Percentiles rank a stretch among this genome's conserved stretches.
phyloP scores from a whole-genome alignment of 176 grass and related monocot species.

The Aegilops umbellulata region DNA sequence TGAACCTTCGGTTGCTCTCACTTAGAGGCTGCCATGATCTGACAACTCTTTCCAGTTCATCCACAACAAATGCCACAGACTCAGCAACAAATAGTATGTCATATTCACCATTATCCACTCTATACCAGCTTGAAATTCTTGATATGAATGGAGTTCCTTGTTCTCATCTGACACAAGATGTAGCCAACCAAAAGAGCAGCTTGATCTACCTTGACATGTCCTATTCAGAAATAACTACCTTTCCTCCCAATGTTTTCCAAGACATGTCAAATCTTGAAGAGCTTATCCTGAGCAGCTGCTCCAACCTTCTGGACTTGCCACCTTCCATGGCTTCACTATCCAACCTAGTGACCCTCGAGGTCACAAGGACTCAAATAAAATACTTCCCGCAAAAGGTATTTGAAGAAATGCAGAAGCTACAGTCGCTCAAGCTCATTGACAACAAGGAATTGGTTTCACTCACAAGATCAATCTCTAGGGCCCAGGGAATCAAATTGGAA shows the following conservation, averaged over 20 bases:
- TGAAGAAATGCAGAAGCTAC: not conserved
- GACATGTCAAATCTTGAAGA: too few relatives aligned
- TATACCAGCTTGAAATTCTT: not conserved
- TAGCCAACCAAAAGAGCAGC: too few relatives aligned
- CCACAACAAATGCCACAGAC: not conserved
- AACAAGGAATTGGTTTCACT: not conserved
- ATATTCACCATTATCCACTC: not conserved
- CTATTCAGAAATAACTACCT: too few relatives aligned
- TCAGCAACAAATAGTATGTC: not conserved
- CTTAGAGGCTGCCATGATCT: too few relatives aligned
- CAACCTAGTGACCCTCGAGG: too few relatives aligned
- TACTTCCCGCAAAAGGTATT: not conserved
- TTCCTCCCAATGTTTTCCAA: too few relatives aligned
- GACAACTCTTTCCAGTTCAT: too few relatives aligned
- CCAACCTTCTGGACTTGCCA: too few relatives aligned
- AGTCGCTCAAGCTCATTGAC: not conserved
- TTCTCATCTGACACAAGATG: not conserved
- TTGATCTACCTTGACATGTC: too few relatives aligned
- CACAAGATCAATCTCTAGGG: not conserved
- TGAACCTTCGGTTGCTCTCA: too few relatives aligned
- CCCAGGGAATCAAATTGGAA: not conserved
- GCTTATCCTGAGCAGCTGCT: too few relatives aligned
- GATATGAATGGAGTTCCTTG: conserved; percentile 10
- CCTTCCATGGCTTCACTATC: too few relatives aligned
- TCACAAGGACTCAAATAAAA: not conserved